Base-by-base conservation (phyloP, 352 stramenopile genomes). In the Pythium biforme region DNA sequence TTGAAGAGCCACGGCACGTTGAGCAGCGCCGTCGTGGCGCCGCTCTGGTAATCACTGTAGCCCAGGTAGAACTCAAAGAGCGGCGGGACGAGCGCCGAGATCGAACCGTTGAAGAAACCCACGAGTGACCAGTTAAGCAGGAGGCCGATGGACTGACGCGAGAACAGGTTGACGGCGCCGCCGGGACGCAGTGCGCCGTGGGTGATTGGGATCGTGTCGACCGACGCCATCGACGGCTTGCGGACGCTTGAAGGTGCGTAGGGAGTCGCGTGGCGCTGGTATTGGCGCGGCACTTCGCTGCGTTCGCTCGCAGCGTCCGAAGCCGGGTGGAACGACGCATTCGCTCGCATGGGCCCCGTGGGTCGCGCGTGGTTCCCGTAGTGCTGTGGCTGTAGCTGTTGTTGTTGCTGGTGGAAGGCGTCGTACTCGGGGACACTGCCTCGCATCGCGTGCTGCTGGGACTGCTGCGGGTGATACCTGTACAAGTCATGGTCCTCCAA, bases 91-190 rank as follows among this genome's bases (percentile, higher is more conserved):
- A 77, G 20, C 26, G 54, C 63, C 11, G 45, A 49, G 8, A 71
- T 14, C 17, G 55, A 41, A 39, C 66, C 54, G 25, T 72, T 70
- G 47, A 77, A 59, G 53, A 75, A 66, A 8, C 70, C 70, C 26
- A 70, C 50, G 52, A 66, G 56, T 6, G 47, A 15, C 55, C 72
- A 77, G 40, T 75, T 69, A 19, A 67, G 49, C 25, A 73, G 40
- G 2, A 77, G 22, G 4, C 52, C 52, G 20, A 59, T 49, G 52
- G 37, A 50, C 33, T 48, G 23, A 6, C 37, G 37, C 15, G 20
- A 50, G 25, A 59, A 59, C 37, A 59, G 52, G 31, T 59, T 25
- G 22, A 59, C 52, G 37, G 52, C 37, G 20, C 52, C 39, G 20
- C 43, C 46, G 10, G 29, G 22, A 20, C 46, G 31, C 1, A 54